Evolutionary conservation across 116 monocot species (phyloP).

Genomic region (Dioscorea cayenensis): DNA sequence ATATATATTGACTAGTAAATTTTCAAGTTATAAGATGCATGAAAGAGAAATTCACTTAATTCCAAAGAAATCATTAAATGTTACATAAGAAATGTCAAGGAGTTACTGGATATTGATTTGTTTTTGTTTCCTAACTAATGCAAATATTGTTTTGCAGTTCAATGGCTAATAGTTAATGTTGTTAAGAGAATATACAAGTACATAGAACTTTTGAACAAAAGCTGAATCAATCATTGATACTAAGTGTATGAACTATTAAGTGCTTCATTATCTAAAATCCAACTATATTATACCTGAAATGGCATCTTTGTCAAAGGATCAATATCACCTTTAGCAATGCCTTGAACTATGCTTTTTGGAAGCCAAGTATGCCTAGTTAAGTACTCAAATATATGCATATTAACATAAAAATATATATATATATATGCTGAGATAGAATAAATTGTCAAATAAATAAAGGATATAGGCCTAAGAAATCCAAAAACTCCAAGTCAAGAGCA

Average conservation of each 20-base stretch:
- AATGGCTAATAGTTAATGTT: too few species aligned
- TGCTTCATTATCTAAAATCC: background rate
- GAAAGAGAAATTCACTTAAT: too few species aligned
- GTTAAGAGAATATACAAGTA: too few species aligned
- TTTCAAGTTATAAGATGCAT: too few species aligned
- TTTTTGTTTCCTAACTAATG: too few species aligned
- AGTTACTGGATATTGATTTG: too few species aligned
- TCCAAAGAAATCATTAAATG: too few species aligned
- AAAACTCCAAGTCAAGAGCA: conserved; percentile 70
- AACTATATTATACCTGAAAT: conserved; percentile 54
- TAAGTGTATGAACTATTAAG: background rate
- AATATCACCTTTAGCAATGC: conserved; percentile 77
- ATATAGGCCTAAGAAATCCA: conserved; percentile 73
- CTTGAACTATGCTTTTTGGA: conserved; percentile 54
- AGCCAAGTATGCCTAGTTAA: conserved; percentile 70
- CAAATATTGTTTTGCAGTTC: too few species aligned
- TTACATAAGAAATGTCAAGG: too few species aligned
- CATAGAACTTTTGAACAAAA: background rate
- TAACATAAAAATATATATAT: background rate
- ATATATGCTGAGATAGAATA: background rate
- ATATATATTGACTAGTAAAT: too few species aligned
- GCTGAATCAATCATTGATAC: background rate
- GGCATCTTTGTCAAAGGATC: conserved; percentile 92
- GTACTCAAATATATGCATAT: conserved; percentile 10
- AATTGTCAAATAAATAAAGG: conserved; percentile 29